Conservation (phyloP, 73 alveolate species). For the Paramecium pentaurelia region DNA sequence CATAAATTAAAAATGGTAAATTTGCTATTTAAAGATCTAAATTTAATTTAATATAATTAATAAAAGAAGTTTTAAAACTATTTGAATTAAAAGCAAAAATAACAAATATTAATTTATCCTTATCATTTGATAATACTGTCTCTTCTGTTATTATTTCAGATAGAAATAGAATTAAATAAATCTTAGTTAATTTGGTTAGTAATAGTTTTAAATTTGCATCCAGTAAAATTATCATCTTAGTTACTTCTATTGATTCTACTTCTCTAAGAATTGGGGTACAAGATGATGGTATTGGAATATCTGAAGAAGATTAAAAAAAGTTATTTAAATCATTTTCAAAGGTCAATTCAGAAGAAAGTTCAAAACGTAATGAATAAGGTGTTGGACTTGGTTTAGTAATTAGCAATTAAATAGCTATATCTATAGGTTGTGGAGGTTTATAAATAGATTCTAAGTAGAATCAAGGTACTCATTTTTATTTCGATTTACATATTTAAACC, state of each 20-base stretch:
- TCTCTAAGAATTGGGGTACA: constrained; percentile 45
- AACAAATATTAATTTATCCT: background rate
- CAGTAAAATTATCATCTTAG: constrained; percentile 43
- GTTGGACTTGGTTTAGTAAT: constrained; percentile 71
- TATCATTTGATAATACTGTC: background rate
- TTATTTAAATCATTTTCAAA: constrained; percentile 65
- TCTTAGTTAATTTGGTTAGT: constrained; percentile 63
- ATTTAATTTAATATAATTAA: constrained; percentile 18
- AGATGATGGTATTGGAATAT: constrained; percentile 70
- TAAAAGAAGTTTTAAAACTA: constrained; percentile 9
- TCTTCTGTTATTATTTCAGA: constrained; percentile 30
- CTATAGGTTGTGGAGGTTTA: constrained; percentile 7
- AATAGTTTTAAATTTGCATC: constrained; percentile 65
- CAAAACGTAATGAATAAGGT: constrained; percentile 47
- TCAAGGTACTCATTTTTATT: background rate
- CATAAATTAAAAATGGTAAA: constrained; percentile 48
- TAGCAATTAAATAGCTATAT: constrained; percentile 45
- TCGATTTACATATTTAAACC: background rate
- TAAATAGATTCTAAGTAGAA: background rate
- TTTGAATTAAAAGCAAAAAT: constrained; percentile 43
- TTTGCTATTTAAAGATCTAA: constrained; percentile 12
- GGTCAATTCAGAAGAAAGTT: constrained; percentile 20
- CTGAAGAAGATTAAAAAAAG: constrained; percentile 51
- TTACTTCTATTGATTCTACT: background rate
- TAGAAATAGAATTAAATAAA: constrained; percentile 61